These are phyloP conservation scores for Prunus mira DNA, from an alignment of 306 rosid species.

Conservation along the genomic window DNA sequence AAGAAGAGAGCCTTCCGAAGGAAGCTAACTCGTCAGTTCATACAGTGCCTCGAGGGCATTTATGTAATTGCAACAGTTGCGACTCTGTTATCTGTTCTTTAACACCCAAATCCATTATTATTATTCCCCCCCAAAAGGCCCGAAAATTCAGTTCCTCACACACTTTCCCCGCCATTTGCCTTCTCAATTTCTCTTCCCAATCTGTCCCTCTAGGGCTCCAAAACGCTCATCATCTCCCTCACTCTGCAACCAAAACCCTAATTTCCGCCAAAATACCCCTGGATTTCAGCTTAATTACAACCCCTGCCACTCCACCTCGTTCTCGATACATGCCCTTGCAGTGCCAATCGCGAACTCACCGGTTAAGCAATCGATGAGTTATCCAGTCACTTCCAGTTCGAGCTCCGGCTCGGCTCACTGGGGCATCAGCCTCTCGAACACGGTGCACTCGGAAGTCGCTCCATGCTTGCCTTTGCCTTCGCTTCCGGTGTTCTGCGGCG, in stretches of 20 bases:
- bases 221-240: background rate
- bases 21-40: background rate
- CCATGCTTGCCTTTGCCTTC: constrained; percentile 89
- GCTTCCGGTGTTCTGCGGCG: constrained; percentile 88
- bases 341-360: constrained; percentile 29
- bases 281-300: constrained; percentile 38
- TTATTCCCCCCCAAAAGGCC: constrained; percentile 21
- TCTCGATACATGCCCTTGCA: constrained; percentile 53
- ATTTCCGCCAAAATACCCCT: constrained; percentile 26
- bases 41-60: constrained; percentile 18
- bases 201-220: constrained; percentile 49
- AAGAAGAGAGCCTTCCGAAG: background rate
- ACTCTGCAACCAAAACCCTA: constrained; percentile 39
- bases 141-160: constrained; percentile 31
- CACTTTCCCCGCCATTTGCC: constrained; percentile 91
- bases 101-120: constrained; percentile 19
- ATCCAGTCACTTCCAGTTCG: constrained; percentile 37
- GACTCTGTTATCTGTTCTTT: constrained; percentile 14
- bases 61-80: background rate
- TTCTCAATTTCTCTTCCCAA: constrained; percentile 42
- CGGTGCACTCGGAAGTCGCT: constrained; percentile 85
- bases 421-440: constrained; percentile 69
- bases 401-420: constrained; percentile 36
- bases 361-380: constrained; percentile 59
- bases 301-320: constrained; percentile 18